A percentile compares a stretch with the other conserved stretches of the same genome.
Evolutionary conservation across 2,329 filamentous ascomycete species (phyloP).

Genomic region (Lachnellula subtilissima): DNA sequence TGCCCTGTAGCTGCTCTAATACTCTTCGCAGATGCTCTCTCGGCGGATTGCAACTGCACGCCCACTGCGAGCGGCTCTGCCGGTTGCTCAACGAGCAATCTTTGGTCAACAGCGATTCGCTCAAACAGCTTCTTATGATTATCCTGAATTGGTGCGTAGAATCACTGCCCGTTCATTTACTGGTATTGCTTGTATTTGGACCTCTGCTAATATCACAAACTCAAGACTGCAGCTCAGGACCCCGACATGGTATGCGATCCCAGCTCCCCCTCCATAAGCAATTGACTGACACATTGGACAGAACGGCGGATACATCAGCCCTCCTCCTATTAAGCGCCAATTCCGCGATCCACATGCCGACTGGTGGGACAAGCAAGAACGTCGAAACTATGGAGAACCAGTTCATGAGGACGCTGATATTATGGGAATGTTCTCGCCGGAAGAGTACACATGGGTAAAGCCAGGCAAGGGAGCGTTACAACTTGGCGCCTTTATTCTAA

Average conservation of each 20-base stretch:
- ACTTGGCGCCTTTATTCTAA: constrained; percentile 61
- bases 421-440: constrained; percentile 80
- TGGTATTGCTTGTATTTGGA: not conserved
- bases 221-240: constrained; percentile 53
- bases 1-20: not conserved
- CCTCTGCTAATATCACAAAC: constrained; percentile 16
- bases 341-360: constrained; percentile 88
- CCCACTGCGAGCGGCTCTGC: constrained; percentile 42
- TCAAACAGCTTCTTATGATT: constrained; percentile 18
- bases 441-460: constrained; percentile 80
- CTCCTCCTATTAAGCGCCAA: constrained; percentile 75
- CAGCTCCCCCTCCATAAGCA: not conserved
- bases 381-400: constrained; percentile 93
- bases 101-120: constrained; percentile 48
- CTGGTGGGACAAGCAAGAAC: constrained; percentile 98
- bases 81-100: constrained; percentile 46
- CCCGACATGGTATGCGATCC: constrained; percentile 55
- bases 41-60: constrained; percentile 52
- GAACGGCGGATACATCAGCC: constrained; percentile 84
- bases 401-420: constrained; percentile 96
- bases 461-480: constrained; percentile 66
- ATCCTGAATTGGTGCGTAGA: constrained; percentile 28
- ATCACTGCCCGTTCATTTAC: not conserved
- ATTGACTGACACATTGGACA: constrained; percentile 32
- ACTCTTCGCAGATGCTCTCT: constrained; percentile 51